phyloP scores from a whole-genome alignment of 2,329 filamentous ascomycete genomes.

The Periconia sp. region DNA sequence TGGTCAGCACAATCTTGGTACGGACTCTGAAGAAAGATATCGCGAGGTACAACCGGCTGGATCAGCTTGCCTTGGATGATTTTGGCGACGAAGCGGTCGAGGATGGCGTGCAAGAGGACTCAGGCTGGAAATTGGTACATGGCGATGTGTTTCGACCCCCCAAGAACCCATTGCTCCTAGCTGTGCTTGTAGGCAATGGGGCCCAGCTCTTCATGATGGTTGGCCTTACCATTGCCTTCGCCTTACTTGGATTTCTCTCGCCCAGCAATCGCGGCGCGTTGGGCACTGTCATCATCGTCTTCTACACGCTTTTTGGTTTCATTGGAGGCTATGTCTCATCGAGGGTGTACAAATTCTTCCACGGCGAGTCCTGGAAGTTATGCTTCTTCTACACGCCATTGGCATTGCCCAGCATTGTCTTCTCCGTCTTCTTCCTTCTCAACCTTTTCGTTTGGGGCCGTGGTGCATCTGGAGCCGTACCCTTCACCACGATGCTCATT shows the following conservation, averaged over 20 bases:
- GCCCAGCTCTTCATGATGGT: conserved; percentile 98
- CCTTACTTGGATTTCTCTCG: conserved; percentile 89
- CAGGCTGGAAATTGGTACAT: conserved; percentile 97
- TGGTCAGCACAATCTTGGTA: conserved; percentile 88
- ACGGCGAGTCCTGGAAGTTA: conserved; percentile 90
- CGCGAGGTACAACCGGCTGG: conserved; percentile 91
- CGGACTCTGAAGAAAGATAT: conserved; percentile 93
- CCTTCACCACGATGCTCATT: conserved; percentile 95
- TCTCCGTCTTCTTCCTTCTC: conserved; percentile 85
- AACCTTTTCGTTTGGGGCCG: conserved; percentile 97
- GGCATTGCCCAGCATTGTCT: conserved; percentile 83
- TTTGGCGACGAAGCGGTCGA: conserved; percentile 74
- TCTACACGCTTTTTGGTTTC: conserved; percentile 91
- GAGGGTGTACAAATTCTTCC: conserved; percentile 90
- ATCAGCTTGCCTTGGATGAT: conserved; percentile 88
- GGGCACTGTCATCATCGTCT: conserved; percentile 86
- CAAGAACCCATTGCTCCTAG: conserved; percentile 77
- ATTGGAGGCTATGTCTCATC: conserved; percentile 89
- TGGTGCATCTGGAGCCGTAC: conserved; percentile 87
- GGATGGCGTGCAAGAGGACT: conserved; percentile 95
- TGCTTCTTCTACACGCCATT: conserved; percentile 88
- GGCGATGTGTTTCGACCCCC: conserved; percentile 95
- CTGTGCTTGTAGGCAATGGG: conserved; percentile 87
- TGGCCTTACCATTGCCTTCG: conserved; percentile 88
- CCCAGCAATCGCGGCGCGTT: conserved; percentile 94